These are phyloP conservation scores for Macrolepiota dolichaula DNA, from an alignment of 768 basidiomycete species.

Conservation along the genomic window DNA sequence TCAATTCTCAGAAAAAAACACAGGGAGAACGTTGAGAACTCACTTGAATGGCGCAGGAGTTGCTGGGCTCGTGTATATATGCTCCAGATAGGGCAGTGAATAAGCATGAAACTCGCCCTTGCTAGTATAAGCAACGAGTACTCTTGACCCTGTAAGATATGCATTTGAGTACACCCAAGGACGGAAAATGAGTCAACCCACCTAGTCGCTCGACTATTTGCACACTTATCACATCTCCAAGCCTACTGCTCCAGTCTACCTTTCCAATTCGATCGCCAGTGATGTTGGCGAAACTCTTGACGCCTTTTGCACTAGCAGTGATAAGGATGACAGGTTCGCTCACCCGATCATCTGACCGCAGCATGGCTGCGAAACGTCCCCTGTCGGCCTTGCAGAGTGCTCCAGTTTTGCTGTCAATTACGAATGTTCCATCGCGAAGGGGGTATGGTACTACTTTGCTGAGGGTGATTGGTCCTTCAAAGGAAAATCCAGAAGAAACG, in stretches of 20 bases:
- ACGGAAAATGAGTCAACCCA: constrained; percentile 19
- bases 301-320: constrained; percentile 55
- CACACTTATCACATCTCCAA: constrained; percentile 44
- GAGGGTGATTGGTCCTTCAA: constrained; percentile 31
- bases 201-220: constrained; percentile 63
- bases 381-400: constrained; percentile 39
- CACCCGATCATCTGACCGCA: constrained; percentile 18
- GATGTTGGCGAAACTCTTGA: constrained; percentile 51
- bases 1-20: background rate
- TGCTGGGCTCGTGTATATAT: constrained; percentile 42
- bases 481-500: constrained; percentile 30
- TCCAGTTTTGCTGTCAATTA: constrained; percentile 56
- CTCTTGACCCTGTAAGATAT: constrained; percentile 39
- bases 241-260: constrained; percentile 58
- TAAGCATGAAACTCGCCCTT: constrained; percentile 47
- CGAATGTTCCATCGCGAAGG: constrained; percentile 44
- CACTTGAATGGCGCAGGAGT: constrained; percentile 31
- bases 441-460: constrained; percentile 42
- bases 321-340: constrained; percentile 36
- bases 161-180: constrained; percentile 4
- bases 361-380: constrained; percentile 34
- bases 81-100: constrained; percentile 62
- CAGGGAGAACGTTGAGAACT: constrained; percentile 10
- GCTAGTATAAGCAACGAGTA: constrained; percentile 55
- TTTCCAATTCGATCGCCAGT: constrained; percentile 66